Percentiles rank a stretch among this genome's conserved stretches.
Evolutionary conservation across 2,329 filamentous ascomycete species (phyloP).

Genomic region (Phaeoacremonium minimum): DNA sequence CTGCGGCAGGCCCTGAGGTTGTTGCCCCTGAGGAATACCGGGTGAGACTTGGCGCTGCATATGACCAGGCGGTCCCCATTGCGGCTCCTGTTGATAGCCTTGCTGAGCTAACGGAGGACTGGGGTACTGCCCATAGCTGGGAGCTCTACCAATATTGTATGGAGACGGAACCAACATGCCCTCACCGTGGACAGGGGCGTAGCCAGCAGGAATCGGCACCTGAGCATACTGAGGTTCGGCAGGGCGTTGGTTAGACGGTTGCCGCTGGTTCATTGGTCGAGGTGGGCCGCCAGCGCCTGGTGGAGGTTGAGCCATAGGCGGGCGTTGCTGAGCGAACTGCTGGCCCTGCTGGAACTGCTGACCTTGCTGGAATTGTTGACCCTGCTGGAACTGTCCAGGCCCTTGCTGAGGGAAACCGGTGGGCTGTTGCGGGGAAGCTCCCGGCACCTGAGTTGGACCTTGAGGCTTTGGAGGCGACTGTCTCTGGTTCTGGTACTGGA

Average conservation of each 20-base stretch:
- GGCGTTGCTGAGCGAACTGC: conserved; percentile 1
- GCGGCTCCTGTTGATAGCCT: conserved; percentile 8
- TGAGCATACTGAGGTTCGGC: conserved; percentile 28
- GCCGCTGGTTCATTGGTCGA: not conserved
- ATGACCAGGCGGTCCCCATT: conserved; percentile 7
- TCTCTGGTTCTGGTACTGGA: conserved; percentile 13
- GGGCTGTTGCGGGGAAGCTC: conserved; percentile 9
- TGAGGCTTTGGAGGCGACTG: conserved; percentile 9
- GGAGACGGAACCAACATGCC: conserved; percentile 21
- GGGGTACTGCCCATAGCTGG: conserved; percentile 8
- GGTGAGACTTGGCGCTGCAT: conserved; percentile 3
- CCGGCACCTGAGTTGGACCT: conserved; percentile 1
- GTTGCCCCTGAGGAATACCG: conserved; percentile 6
- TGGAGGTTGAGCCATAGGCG: conserved; percentile 3
- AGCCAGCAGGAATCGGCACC: conserved; percentile 31
- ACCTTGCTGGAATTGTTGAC: conserved; percentile 4
- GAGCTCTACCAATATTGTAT: conserved; percentile 12
- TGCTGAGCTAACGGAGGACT: conserved; percentile 7
- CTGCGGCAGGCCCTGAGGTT: conserved; percentile 3
- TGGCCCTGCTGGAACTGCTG: conserved; percentile 9
- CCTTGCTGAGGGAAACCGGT: conserved; percentile 3
- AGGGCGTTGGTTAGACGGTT: conserved; percentile 1
- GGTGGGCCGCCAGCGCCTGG: conserved; percentile 1
- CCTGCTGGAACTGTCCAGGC: too few species aligned
- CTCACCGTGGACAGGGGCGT: conserved; percentile 30